Percentiles rank a stretch among this genome's conserved stretches.
Conservation (phyloP, 2,329 filamentous ascomycete species). For the Dothideomycetidae sp. region DNA sequence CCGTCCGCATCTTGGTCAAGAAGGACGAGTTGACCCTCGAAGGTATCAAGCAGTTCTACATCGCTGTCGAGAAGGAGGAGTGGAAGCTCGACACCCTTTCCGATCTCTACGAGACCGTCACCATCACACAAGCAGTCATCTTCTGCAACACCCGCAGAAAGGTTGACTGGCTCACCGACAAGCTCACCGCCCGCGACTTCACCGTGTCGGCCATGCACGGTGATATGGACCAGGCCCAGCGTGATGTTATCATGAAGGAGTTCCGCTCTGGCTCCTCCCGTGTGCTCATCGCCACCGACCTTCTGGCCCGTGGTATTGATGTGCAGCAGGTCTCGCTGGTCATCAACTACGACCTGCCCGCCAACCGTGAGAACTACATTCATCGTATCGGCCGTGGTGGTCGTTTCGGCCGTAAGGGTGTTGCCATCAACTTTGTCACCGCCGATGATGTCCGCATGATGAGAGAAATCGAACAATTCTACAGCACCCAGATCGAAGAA, state of each 20-base stretch:
- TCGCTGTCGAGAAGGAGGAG: slow-evolving; percentile 99
- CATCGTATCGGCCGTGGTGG: slow-evolving; percentile 99
- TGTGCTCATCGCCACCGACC: slow-evolving; percentile 95
- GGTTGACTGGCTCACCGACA: slow-evolving; percentile 99
- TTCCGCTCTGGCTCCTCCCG: slow-evolving; percentile 97
- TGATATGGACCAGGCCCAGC: slow-evolving; percentile 96
- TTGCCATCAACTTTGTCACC: slow-evolving; percentile 99
- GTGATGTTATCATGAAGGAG: slow-evolving; percentile 99
- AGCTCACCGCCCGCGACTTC: slow-evolving; percentile 97
- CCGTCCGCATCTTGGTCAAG: slow-evolving; percentile 97
- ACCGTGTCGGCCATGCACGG: slow-evolving; percentile 99
- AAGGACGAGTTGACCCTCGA: slow-evolving; percentile 98
- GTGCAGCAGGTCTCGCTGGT: slow-evolving; percentile 98
- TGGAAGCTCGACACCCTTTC: slow-evolving; percentile 99
- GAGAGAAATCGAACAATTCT: slow-evolving; percentile 99
- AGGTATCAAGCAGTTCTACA: slow-evolving; percentile 99
- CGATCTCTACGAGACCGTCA: slow-evolving; percentile 97
- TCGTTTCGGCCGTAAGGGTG: slow-evolving; percentile 99
- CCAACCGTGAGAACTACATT: slow-evolving; percentile 99
- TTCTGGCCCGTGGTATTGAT: slow-evolving; percentile 98
- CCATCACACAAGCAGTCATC: slow-evolving; percentile 98
- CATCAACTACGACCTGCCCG: slow-evolving; percentile 99
- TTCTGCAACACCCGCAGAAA: slow-evolving; percentile 99
- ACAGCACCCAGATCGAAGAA: slow-evolving; percentile 99
- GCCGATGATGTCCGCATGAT: slow-evolving; percentile 99